Percentiles rank a stretch among this genome's conserved stretches.
Conservation (phyloP, 1,139 yeast species). For the Meyerozyma carpophila region DNA sequence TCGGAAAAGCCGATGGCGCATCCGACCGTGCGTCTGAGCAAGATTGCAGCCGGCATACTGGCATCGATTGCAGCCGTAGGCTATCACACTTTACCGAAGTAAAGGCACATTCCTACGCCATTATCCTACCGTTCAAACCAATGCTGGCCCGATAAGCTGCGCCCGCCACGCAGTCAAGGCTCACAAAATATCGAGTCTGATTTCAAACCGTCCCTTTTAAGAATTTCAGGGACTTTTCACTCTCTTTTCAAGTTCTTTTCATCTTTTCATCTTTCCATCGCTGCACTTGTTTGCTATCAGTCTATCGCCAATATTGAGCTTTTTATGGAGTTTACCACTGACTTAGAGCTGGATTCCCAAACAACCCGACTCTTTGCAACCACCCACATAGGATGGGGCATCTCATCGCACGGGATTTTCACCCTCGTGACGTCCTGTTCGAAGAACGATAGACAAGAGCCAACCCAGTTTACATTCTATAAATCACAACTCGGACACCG, state of each 20-base stretch:
- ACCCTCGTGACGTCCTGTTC: conserved; percentile 33
- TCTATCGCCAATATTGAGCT: conserved; percentile 33
- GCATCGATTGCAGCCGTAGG: too few species aligned
- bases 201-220: conserved; percentile 26
- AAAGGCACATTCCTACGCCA: conserved; percentile 19
- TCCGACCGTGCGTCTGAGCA: too few species aligned
- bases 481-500: conserved; percentile 29
- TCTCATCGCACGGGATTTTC: conserved; percentile 26
- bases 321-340: conserved; percentile 33
- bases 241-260: conserved; percentile 34
- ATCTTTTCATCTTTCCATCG: too few species aligned
- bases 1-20: too few species aligned
- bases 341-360: conserved; percentile 31
- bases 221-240: conserved; percentile 33
- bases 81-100: conserved; percentile 1
- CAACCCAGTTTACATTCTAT: conserved; percentile 16
- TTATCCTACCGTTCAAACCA: conserved; percentile 24
- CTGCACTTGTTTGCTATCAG: too few species aligned
- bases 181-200: conserved; percentile 23
- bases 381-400: conserved; percentile 18
- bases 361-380: conserved; percentile 27
- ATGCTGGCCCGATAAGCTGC: conserved; percentile 22
- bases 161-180: conserved; percentile 14
- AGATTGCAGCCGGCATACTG: too few species aligned
- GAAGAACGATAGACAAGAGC: conserved; percentile 19